Evolutionary conservation across 768 basidiomycete species (phyloP), one percentile per base, ranked within the genome.

Genomic region (Xerocomus potaroensis): DNA sequence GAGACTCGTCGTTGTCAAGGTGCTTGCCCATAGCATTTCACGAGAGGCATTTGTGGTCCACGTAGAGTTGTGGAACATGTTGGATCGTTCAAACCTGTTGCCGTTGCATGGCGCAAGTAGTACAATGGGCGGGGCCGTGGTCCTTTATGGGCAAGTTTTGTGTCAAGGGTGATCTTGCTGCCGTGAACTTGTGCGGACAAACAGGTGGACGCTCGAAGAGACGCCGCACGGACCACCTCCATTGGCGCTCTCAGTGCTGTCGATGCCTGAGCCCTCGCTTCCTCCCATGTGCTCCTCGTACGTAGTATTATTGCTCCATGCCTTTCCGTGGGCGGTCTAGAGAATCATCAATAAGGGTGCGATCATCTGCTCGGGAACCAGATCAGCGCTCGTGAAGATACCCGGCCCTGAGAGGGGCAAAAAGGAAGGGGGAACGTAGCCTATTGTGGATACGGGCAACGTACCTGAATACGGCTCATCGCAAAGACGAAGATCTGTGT

Each of bases 61-160:
- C 61, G 76, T 84, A 19, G 74, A 73, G 39, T 79, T 87, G 5
- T 92, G 91, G 91, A 78, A 81, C 51, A 68, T 65, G 4, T 72
- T 93, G 9, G 67, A 64, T 45, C 89, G 91, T 57, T 73, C 76
- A 10, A 80, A 87, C 54, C 81, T 93, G 4, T 69, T 91, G 35
- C 75, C 79, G 53, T 72, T 93, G 21, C 82, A 78, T 51, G 91
- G 90, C 1, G 91, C 91, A 10, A 87, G 84, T 22, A 85, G 82
- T 55, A 74, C 85, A 0, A 70, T 72, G 8, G 78, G 79, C 19
- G 80, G 83, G 80, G 11, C 87, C 86, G 11, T 90, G 81, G 80
- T 88, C 86, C 68, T 76, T 87, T 41, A 87, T 93, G 39, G 83
- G 81, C 56, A 83, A 85, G 30, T 89, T 85, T 61, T 73, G 78